These are phyloP conservation scores for Vitis rotundifolia DNA, from an alignment of 164 flowering plant species.

Conservation along the genomic window DNA sequence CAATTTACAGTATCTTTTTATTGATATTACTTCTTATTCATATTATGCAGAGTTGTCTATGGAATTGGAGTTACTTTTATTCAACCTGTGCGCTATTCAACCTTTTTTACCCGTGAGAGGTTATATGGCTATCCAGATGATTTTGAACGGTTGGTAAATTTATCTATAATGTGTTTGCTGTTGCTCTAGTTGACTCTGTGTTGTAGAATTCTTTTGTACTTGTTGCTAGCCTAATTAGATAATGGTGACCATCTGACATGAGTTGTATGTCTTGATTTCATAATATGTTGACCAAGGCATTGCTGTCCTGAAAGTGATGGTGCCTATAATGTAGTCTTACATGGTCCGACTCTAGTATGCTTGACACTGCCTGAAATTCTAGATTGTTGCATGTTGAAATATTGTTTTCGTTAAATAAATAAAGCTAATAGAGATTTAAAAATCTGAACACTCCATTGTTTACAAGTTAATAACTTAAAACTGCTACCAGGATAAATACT, in stretches of 20 bases:
- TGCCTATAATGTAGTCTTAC: too few relatives aligned
- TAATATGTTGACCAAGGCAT: too few relatives aligned
- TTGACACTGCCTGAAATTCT: too few relatives aligned
- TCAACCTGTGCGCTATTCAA: conserved; percentile 55
- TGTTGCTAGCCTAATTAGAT: not conserved
- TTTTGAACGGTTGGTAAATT: conserved; percentile 66
- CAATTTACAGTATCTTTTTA: not conserved
- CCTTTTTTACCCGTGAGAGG: conserved; percentile 65
- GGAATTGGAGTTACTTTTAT: conserved; percentile 81
- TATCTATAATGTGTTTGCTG: not conserved
- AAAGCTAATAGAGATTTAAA: too few relatives aligned
- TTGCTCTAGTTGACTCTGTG: not conserved
- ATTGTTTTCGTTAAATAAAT: too few relatives aligned
- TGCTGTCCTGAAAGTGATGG: too few relatives aligned
- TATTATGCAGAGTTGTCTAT: conserved; percentile 48
- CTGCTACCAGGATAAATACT: too few relatives aligned
- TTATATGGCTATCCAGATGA: conserved; percentile 79
- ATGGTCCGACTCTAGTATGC: too few relatives aligned
- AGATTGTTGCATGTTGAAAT: too few relatives aligned
- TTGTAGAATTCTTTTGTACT: not conserved
- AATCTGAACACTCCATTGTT: too few relatives aligned
- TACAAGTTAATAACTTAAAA: too few relatives aligned
- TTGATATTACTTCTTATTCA: conserved; percentile 8
- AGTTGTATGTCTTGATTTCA: not conserved
- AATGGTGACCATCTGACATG: not conserved